A percentile compares a stretch with the other conserved stretches of the same genome.
Conservation (phyloP, 2,329 filamentous ascomycete genomes). For the Magnaporthales sp. region DNA sequence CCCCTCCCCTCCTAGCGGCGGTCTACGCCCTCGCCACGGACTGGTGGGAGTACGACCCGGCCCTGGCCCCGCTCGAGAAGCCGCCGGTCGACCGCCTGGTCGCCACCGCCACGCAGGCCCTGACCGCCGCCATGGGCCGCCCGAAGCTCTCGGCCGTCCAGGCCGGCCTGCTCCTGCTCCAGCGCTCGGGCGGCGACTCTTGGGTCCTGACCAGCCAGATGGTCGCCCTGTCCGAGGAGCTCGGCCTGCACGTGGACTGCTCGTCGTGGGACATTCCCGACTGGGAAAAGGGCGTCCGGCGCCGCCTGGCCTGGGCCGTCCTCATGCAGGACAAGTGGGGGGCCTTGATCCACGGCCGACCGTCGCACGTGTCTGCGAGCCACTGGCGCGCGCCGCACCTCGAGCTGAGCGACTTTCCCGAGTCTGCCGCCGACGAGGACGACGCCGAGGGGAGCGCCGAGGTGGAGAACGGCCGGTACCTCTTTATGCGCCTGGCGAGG, state of each 20-base stretch:
- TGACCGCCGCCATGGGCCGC: constrained; percentile 69
- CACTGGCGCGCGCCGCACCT: constrained; percentile 45
- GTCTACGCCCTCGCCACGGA: constrained; percentile 81
- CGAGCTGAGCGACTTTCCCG: constrained; percentile 27
- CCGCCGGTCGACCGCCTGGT: constrained; percentile 67
- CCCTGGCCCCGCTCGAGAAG: constrained; percentile 52
- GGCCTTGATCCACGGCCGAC: constrained; percentile 63
- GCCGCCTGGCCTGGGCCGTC: constrained; percentile 80
- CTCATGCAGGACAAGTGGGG: constrained; percentile 94
- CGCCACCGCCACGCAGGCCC: constrained; percentile 42
- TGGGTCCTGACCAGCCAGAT: constrained; percentile 82
- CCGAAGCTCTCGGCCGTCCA: constrained; percentile 78
- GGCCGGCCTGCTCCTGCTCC: constrained; percentile 65
- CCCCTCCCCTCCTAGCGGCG: constrained; percentile 67
- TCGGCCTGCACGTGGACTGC: constrained; percentile 85
- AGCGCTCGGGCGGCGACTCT: constrained; percentile 67
- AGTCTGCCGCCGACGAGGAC: constrained; percentile 25
- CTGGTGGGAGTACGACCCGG: constrained; percentile 73
- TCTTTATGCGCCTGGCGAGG: constrained; percentile 41
- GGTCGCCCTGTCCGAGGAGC: constrained; percentile 77
- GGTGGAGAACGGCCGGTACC: constrained; percentile 33
- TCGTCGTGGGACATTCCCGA: constrained; percentile 76
- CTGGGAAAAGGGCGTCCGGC: constrained; percentile 80
- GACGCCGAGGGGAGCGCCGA: constrained; percentile 30
- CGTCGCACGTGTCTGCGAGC: constrained; percentile 23